Conservation (phyloP, 176 grass and related monocot species). For the Phyllostachys edulis region DNA sequence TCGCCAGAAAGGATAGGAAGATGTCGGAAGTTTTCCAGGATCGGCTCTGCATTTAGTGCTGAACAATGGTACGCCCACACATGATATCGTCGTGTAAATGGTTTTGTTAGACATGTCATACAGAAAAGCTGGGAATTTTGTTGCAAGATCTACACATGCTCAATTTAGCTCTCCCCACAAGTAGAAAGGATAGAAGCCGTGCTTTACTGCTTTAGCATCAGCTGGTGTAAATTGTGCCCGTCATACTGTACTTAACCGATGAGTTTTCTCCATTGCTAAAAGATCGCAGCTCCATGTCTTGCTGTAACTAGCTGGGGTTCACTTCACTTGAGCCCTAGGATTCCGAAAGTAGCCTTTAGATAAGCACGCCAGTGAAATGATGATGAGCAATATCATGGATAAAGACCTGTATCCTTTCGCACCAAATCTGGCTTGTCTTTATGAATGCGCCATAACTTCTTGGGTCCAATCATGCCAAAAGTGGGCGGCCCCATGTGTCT, state of each 20-base stretch:
- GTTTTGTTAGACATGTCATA: neutral
- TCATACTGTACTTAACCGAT: neutral
- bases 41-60: slow-evolving; percentile 9
- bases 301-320: neutral
- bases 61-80: neutral
- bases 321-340: neutral
- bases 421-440: slow-evolving; percentile 8
- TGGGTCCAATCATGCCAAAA: slow-evolving; percentile 15
- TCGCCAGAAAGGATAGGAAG: slow-evolving; percentile 19
- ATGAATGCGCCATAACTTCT: neutral
- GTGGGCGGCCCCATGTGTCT: neutral
- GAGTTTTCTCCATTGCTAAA: neutral
- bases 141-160: neutral
- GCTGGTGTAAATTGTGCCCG: slow-evolving; percentile 14
- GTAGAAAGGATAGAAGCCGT: neutral
- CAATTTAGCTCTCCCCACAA: neutral
- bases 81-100: slow-evolving; percentile 28
- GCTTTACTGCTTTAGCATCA: slow-evolving; percentile 7
- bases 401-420: neutral
- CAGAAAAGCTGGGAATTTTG: slow-evolving; percentile 24
- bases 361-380: neutral
- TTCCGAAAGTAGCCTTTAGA: neutral
- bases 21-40: slow-evolving; percentile 1
- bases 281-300: neutral
- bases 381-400: neutral